Evolutionary conservation across 208 protist genomes (phyloP), one percentile per base, ranked within the genome.

Genomic region (Leishmania turanica): DNA sequence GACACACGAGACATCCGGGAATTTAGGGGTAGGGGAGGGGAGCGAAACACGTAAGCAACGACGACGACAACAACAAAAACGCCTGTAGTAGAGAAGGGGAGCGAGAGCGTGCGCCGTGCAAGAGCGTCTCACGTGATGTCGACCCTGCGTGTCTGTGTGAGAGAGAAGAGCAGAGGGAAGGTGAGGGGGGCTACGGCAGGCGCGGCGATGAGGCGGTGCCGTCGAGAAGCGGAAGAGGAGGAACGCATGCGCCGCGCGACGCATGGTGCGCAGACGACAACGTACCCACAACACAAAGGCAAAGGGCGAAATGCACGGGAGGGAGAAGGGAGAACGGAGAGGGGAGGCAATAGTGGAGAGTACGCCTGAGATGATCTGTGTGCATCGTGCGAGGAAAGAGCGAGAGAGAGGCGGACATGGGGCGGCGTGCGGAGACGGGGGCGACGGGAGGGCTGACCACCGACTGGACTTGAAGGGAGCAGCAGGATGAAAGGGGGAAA

Each of bases 1-100:
- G 92, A 88, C 4, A 75, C 64, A 74, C 92, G 92, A 81, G 92
- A 93, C 92, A 95, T 95, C 21, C 19, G 77, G 53, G 13, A 56
- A 27, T 1, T n/a, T 31, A 47, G 53, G 24, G 60, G 27, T 9
- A 13, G 60, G 60, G 27, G 27, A 65, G 27, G 60, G 7, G 27
- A 37, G 27, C 21, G 27, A 66, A 34, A 37, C 17, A 31, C 19
- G 9, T 64, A 64, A 64, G 58, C 58, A 24, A 13, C 27, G 27
- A 31, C 58, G 5, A 68, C n/a, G 7, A 42, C 31, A 19, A 37
- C 1, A 11, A 37, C 34, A 34, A 37, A 40, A 21, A n/a, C 3
- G 42, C 21, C 19, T 71, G 27, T 47, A 71, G 42, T 47, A 21
- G 70, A 34, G 70, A 75, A 13, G 9, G 60, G 60, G 60, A 17